These are phyloP conservation scores for Aspergillus nomiae DNA, from an alignment of 2,329 filamentous ascomycete species.

Conservation along the genomic window DNA sequence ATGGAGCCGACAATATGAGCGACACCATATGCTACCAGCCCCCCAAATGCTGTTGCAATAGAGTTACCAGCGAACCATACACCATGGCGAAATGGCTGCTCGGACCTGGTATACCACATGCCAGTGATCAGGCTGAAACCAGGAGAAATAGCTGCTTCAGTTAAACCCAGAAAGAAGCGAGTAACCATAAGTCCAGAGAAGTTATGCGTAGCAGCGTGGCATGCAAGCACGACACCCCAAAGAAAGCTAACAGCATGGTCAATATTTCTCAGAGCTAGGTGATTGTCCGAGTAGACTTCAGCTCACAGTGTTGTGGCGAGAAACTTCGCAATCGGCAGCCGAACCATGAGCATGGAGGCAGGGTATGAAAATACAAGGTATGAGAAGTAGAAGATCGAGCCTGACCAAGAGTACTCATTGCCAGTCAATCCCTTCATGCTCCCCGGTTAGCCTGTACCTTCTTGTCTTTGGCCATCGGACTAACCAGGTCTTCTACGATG, in stretches of 20 bases:
- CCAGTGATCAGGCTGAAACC: background rate
- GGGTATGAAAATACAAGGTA: constrained; percentile 8
- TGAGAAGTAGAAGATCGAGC: constrained; percentile 14
- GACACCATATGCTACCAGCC: background rate
- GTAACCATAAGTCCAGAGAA: constrained; percentile 11
- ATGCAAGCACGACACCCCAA: constrained; percentile 5
- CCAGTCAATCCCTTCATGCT: background rate
- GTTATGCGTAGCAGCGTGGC: constrained; percentile 9
- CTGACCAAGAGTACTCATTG: constrained; percentile 10
- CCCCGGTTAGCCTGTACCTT: background rate
- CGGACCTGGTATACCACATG: background rate
- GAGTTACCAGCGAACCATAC: background rate
- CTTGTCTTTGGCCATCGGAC: background rate
- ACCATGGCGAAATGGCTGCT: background rate
- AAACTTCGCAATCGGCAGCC: constrained; percentile 1
- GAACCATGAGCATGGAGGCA: constrained; percentile 1
- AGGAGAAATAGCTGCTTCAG: constrained; percentile 12
- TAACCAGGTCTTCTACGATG: constrained; percentile 1
- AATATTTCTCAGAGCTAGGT: background rate
- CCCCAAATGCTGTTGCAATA: background rate
- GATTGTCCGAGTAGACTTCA: too few relatives aligned
- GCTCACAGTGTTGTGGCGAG: constrained; percentile 1
- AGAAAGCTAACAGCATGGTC: background rate
- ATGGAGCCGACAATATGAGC: background rate
- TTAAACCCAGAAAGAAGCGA: constrained; percentile 11